phyloP scores from a whole-genome alignment of 169 alveolate species.

The Cyclospora cayetanensis region DNA sequence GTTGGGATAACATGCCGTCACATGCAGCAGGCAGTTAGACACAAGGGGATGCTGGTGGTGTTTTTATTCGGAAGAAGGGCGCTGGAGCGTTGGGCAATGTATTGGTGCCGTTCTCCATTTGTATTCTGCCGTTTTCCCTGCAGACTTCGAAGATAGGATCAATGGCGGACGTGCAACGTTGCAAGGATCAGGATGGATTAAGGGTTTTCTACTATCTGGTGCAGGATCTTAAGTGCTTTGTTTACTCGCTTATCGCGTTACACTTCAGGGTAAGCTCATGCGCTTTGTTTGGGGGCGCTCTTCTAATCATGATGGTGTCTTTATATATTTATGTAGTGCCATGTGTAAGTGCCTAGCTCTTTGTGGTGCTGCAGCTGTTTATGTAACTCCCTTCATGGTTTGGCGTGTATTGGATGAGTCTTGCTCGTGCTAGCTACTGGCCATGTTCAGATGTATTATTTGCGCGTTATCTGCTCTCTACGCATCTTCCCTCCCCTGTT shows the following conservation, averaged over 20 bases:
- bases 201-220: conserved; percentile 93
- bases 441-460: no score
- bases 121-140: background rate
- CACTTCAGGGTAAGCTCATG: conserved; percentile 86
- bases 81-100: background rate
- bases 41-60: no score
- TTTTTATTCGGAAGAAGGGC: no score
- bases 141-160: conserved; percentile 96
- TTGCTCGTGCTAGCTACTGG: no score
- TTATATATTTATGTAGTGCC: background rate
- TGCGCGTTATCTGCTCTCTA: no score
- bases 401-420: background rate
- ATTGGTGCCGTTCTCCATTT: background rate
- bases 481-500: no score
- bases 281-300: background rate
- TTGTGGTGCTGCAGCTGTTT: no score
- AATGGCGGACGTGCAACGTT: conserved; percentile 90
- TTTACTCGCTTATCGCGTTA: conserved; percentile 92
- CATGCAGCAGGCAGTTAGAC: no score
- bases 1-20: no score
- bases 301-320: no score
- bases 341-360: background rate
- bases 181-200: conserved; percentile 95
- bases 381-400: background rate
- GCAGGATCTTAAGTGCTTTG: conserved; percentile 95